These are phyloP conservation scores for Tremella fuciformis DNA, from an alignment of 768 basidiomycete genomes.

Conservation along the genomic window DNA sequence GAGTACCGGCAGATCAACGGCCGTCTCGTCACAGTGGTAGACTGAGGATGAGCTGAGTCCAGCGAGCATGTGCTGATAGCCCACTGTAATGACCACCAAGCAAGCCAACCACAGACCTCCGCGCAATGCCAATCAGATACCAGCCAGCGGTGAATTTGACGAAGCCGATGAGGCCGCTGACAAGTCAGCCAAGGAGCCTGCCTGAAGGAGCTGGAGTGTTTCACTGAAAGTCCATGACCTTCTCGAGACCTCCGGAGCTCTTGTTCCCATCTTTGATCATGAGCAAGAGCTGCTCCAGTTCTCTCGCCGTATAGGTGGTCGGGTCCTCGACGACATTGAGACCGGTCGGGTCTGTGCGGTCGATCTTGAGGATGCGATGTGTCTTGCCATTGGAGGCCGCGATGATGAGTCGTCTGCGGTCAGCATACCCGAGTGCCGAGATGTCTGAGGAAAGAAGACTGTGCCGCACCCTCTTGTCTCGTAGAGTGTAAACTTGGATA, in stretches of 20 bases:
- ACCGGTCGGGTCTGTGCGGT: constrained; percentile 74
- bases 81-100: constrained; percentile 82
- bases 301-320: constrained; percentile 77
- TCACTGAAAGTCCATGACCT: constrained; percentile 77
- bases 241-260: constrained; percentile 75
- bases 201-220: constrained; percentile 49
- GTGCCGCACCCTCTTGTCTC: constrained; percentile 67
- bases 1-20: constrained; percentile 58
- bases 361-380: constrained; percentile 89
- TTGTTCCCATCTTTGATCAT: constrained; percentile 96
- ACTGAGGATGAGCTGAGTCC: constrained; percentile 50
- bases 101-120: constrained; percentile 86
- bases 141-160: constrained; percentile 91
- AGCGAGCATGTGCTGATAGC: constrained; percentile 1
- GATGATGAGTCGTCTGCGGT: constrained; percentile 71
- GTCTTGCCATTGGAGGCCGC: constrained; percentile 83
- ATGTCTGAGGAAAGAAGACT: neutral
- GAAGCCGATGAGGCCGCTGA: constrained; percentile 61
- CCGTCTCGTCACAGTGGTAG: constrained; percentile 91
- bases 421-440: neutral
- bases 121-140: constrained; percentile 89
- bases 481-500: constrained; percentile 65
- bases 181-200: neutral
- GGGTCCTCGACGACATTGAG: constrained; percentile 81
- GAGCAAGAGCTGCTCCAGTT: constrained; percentile 85